Evolutionary conservation across 2,329 filamentous ascomycete species (phyloP).

Genomic region (Nemania abortiva): DNA sequence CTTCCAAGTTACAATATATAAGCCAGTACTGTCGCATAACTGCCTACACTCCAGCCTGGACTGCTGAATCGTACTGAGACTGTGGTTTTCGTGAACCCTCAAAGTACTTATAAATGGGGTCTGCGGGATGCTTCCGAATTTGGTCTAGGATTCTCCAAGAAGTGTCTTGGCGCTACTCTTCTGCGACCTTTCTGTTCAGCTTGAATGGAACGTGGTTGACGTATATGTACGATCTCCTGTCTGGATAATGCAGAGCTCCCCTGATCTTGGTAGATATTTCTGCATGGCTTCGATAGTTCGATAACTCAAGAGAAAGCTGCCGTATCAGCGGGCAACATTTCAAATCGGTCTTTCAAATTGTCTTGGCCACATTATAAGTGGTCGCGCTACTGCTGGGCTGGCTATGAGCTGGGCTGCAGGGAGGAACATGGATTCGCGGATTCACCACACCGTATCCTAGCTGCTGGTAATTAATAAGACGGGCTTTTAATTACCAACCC

Average conservation of each 20-base stretch:
- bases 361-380: slow-evolving; percentile 1
- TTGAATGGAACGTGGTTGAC: slow-evolving; percentile 5
- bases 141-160: background rate
- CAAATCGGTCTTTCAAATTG: slow-evolving; percentile 3
- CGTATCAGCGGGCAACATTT: background rate
- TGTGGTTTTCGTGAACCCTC: background rate
- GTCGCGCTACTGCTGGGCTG: background rate
- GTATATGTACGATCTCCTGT: background rate
- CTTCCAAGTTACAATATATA: no score
- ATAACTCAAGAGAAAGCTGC: background rate
- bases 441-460: slow-evolving; percentile 1
- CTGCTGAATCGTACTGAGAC: background rate
- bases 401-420: background rate
- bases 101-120: background rate
- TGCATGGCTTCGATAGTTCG: slow-evolving; percentile 1
- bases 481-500: slow-evolving; percentile 1
- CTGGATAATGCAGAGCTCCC: background rate
- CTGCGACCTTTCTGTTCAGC: slow-evolving; percentile 2
- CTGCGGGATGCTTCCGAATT: background rate
- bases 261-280: background rate
- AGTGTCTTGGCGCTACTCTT: background rate
- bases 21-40: background rate
- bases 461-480: background rate
- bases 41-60: background rate
- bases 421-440: background rate